Evolutionary conservation across 768 basidiomycete species (phyloP), one percentile per base, ranked within the genome.

Genomic region (Russula brevipes): DNA sequence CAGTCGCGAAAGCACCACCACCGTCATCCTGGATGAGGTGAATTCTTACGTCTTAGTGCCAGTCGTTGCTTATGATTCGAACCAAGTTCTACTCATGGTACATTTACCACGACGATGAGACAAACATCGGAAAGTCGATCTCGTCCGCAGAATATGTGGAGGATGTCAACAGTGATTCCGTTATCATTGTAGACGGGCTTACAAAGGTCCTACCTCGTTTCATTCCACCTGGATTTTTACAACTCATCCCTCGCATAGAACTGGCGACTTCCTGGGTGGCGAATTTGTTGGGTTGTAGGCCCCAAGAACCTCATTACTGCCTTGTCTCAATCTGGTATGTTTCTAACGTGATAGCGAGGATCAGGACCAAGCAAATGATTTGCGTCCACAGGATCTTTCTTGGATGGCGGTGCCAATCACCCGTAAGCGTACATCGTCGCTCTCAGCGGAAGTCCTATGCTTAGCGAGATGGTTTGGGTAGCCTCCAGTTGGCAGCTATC

Each of bases 231-330:
- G 11, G 44, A 35, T 4, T 41, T 12, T 54, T 31, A 72, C 41
- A 30, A 52, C 69, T 71, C 30, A 71, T 71, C 19, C 45, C 71
- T 42, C 53, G 68, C 71, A 4, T 74, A 97, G 89, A 94, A 94
- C 74, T 96, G 90, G 88, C 86, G 94, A 69, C 85, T 95, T 59
- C 94, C 94, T 9, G 95, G 95, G 41, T 98, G 93, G 93, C 83
- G 95, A 67, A 79, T 94, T 45, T 95, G 92, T 76, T 93, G 90
- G 94, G 93, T 97, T 38, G 72, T 96, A 24, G 94, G 93, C 0
- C 95, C 94, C 16, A 93, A 89, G 76, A 89, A 91, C 72, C 72
- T 97, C 50, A 80, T 97, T 67, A 86, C 87, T 8, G 94, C 94
- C 1, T 82, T 98, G 46, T 91, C 90, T n/a, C 95, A 98, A 71